phyloP scores from a whole-genome alignment of 1,284 basidiomycete genomes.

The Hemileia vastatrix region DNA sequence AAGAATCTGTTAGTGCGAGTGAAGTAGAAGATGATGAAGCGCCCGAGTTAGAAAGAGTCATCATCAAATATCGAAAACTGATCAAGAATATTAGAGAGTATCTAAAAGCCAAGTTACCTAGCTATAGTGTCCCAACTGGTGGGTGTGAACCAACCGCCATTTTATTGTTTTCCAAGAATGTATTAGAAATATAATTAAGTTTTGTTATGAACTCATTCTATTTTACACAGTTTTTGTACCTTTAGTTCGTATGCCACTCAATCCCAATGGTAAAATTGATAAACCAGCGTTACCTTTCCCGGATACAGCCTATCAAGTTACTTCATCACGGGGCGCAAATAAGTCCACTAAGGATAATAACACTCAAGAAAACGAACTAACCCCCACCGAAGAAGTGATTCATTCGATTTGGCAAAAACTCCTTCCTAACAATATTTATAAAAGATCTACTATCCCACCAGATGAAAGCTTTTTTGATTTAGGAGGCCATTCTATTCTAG shows the following conservation, averaged over 20 bases:
- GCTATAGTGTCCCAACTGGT: slow-evolving; percentile 81
- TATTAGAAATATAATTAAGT: too few species aligned
- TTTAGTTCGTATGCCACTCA: slow-evolving; percentile 87
- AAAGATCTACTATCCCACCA: slow-evolving; percentile 57
- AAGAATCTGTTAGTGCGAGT: slow-evolving; percentile 57
- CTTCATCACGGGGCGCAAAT: slow-evolving; percentile 38
- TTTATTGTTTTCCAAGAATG: slow-evolving; percentile 3
- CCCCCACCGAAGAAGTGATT: slow-evolving; percentile 69
- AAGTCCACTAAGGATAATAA: slow-evolving; percentile 27
- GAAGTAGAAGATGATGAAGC: slow-evolving; percentile 54
- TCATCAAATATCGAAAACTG: slow-evolving; percentile 69
- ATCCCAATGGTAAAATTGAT: slow-evolving; percentile 98
- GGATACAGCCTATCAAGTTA: slow-evolving; percentile 71
- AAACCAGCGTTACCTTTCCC: slow-evolving; percentile 98
- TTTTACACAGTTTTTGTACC: slow-evolving; percentile 93
- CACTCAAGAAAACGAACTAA: slow-evolving; percentile 46
- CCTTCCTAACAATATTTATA: slow-evolving; percentile 63
- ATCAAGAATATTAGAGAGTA: slow-evolving; percentile 92
- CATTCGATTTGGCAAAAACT: slow-evolving; percentile 72
- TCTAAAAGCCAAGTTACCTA: slow-evolving; percentile 92
- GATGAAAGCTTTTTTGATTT: slow-evolving; percentile 98
- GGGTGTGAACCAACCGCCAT: slow-evolving; percentile 35
- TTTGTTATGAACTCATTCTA: not conserved
- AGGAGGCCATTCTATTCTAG: slow-evolving; percentile 96
- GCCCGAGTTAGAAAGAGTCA: slow-evolving; percentile 57